Base-by-base conservation (phyloP, 2,329 filamentous ascomycete genomes). In the Aureobasidium zeae region DNA sequence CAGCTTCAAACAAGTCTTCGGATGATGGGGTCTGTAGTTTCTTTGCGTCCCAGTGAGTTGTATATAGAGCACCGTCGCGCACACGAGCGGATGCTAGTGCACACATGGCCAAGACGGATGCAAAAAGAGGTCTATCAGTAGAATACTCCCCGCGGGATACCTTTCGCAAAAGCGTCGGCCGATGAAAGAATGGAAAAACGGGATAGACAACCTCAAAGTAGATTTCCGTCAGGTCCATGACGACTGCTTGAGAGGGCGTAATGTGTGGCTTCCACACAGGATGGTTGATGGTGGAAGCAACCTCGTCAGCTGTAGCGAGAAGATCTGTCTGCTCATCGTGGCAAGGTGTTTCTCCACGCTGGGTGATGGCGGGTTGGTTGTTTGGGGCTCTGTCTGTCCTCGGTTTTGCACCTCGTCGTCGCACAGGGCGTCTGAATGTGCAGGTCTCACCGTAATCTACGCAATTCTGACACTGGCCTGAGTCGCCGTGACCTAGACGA, bases 81-180 rank as follows among this genome's bases (percentile, higher is more conserved):
- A 65, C 66, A 31, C 71, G 62, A 11, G 64, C 65, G 3, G 69
- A 67, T 7, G 68, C 64, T 22, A 74, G 58, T 2, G 70, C 67
- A 51, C 72, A 74, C 3, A 68, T 64, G 4, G 70, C 66, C 70
- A 74, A 73, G n/a, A 70, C 63, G 1, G 63, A 66, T n/a, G 68
- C 66, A 52, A 72, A 74, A 13, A 72, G 56, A 9, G 61, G 51
- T 22, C 56, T 58, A 44, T 65, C 57, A 10, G 48, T 53, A 6
- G 58, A 54, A 50, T 72, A 66, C 25, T 70, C 65, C 13, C 57
- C 58, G 11, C 60, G 51, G 3, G 63, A 52, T 11, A 70, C 56
- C 38, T 56, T 60, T n/a, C 60, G 54, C 3, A 63, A 51, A 31
- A 67, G 61, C 9, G 61, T 65, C 20, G 59, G 58, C 31, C 61